Conservation (phyloP, 2,329 filamentous ascomycete species). For the Grosmannia serpens region DNA sequence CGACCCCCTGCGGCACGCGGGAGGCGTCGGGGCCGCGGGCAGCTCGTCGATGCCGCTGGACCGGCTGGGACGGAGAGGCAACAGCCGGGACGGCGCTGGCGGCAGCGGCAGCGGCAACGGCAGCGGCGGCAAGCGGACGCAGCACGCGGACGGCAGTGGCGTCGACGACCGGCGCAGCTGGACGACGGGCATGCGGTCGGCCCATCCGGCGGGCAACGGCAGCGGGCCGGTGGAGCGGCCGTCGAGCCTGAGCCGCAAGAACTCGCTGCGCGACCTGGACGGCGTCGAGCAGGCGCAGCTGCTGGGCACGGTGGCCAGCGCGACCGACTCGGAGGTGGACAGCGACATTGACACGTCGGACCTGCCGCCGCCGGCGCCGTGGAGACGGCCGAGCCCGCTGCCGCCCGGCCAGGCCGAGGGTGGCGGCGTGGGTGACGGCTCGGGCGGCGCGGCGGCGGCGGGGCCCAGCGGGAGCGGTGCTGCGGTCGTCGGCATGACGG, state of each 20-base stretch:
- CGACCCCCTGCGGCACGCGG: conserved; percentile 44
- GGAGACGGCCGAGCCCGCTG: conserved; percentile 27
- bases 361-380: conserved; percentile 48
- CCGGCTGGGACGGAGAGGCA: not conserved
- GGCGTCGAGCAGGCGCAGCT: conserved; percentile 47
- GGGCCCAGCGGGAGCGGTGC: conserved; percentile 3
- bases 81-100: conserved; percentile 7
- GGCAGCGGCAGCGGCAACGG: conserved; percentile 7
- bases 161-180: conserved; percentile 25
- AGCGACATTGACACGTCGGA: conserved; percentile 57
- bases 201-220: conserved; percentile 21
- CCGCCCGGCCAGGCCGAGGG: conserved; percentile 13
- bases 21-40: too few species aligned
- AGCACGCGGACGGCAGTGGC: conserved; percentile 9
- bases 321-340: conserved; percentile 47
- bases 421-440: conserved; percentile 10
- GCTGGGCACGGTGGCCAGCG: conserved; percentile 32
- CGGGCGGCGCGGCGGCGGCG: conserved; percentile 19
- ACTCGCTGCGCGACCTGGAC: conserved; percentile 24
- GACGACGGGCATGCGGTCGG: conserved; percentile 42
- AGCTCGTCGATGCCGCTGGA: conserved; percentile 33
- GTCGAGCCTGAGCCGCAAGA: conserved; percentile 41
- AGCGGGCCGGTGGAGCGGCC: conserved; percentile 21
- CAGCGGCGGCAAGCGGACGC: conserved; percentile 15
- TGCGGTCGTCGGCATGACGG: conserved; percentile 40